These are phyloP conservation scores for Fusarium oxysporum DNA, from an alignment of 2,329 filamentous ascomycete genomes.

Conservation along the genomic window DNA sequence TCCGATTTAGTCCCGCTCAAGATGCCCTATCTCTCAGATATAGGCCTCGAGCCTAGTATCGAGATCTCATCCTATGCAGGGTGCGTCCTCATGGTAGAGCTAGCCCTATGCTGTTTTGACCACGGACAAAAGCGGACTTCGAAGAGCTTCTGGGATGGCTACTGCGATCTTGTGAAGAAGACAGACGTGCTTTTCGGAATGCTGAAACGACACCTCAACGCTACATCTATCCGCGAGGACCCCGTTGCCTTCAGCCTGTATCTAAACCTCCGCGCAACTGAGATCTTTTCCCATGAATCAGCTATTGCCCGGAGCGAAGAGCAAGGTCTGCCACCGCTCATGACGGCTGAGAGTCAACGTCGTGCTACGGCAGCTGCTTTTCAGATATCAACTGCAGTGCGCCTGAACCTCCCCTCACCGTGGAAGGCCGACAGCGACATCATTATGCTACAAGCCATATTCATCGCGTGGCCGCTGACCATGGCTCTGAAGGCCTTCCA, in stretches of 20 bases:
- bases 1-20: neutral
- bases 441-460: neutral
- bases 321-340: neutral
- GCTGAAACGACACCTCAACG: neutral
- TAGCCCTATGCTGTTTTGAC: neutral
- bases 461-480: neutral
- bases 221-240: neutral
- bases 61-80: neutral
- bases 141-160: neutral
- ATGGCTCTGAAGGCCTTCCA: fast-evolving
- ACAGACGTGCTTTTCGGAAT: neutral
- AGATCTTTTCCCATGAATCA: neutral
- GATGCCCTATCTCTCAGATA: neutral
- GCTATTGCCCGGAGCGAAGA: neutral
- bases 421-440: fast-evolving
- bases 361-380: neutral
- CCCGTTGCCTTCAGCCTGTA: neutral
- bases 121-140: neutral
- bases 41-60: fast-evolving
- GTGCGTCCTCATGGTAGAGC: neutral
- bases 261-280: neutral
- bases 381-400: neutral
- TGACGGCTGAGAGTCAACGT: neutral
- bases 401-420: fast-evolving
- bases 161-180: neutral